Evolutionary conservation across 2,329 filamentous ascomycete genomes (phyloP).

Genomic region (Dactylellina drechsleri): DNA sequence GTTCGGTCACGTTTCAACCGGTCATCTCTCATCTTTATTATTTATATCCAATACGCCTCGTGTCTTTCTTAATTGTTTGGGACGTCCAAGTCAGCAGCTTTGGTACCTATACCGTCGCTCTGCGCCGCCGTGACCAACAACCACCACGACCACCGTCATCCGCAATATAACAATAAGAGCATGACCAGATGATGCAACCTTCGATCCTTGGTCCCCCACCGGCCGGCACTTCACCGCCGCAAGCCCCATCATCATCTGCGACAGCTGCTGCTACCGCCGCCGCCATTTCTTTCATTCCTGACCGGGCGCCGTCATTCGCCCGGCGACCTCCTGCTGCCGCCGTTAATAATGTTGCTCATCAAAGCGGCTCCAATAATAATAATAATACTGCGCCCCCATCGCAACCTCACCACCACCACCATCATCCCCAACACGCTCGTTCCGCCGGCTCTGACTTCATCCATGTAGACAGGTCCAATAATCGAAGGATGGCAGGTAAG

Average conservation of each 20-base stretch:
- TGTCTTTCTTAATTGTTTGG: conserved; percentile 12
- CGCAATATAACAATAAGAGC: conserved; percentile 24
- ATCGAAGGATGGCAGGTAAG: conserved; percentile 55
- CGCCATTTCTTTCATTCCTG: conserved; percentile 43
- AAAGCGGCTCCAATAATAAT: conserved; percentile 3
- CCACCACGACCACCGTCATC: conserved; percentile 10
- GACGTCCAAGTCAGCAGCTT: background rate
- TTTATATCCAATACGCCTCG: conserved; percentile 8
- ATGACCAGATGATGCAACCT: conserved; percentile 55
- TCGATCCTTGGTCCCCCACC: conserved; percentile 44
- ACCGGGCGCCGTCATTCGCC: conserved; percentile 38
- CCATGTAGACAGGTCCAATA: conserved; percentile 54
- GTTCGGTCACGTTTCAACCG: background rate
- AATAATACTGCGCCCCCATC: conserved; percentile 28
- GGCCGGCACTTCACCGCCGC: conserved; percentile 13
- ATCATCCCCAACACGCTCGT: conserved; percentile 35
- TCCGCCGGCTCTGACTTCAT: conserved; percentile 52
- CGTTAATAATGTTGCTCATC: conserved; percentile 10
- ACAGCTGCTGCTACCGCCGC: conserved; percentile 7
- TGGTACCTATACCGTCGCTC: background rate
- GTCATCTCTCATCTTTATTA: background rate
- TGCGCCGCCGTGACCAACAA: conserved; percentile 1
- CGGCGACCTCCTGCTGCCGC: conserved; percentile 7
- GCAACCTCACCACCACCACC: conserved; percentile 6
- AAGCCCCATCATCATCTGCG: background rate